Conservation (phyloP, 192 early-diverging fungal species). For the Entomortierella chlamydospora region DNA sequence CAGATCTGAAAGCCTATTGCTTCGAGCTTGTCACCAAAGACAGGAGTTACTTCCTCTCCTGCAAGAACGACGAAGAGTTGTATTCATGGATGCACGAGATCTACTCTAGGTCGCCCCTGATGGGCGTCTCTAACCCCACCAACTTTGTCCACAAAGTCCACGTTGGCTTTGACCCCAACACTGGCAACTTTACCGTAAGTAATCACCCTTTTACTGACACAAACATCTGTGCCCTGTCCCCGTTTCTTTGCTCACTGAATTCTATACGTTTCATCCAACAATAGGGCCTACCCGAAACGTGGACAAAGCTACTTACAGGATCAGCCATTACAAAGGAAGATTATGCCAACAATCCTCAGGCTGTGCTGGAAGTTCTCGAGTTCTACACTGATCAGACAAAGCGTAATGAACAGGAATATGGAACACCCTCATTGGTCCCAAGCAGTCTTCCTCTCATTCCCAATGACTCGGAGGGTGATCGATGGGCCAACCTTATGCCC, state of each 20-base stretch:
- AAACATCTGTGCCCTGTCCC: neutral
- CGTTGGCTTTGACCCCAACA: conserved; percentile 72
- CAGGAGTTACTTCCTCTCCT: conserved; percentile 92
- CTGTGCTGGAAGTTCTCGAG: conserved; percentile 96
- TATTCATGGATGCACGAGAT: conserved; percentile 99
- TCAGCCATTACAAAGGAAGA: conserved; percentile 98
- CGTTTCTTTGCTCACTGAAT: neutral
- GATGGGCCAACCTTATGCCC: conserved; percentile 72
- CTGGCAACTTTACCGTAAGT: conserved; percentile 68
- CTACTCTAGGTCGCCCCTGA: conserved; percentile 88
- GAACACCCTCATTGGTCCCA: conserved; percentile 49
- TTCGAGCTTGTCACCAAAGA: conserved; percentile 95
- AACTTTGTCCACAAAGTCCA: conserved; percentile 91
- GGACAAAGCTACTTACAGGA: conserved; percentile 92
- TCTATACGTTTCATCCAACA: neutral
- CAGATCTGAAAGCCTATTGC: conserved; percentile 92
- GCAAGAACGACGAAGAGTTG: conserved; percentile 95
- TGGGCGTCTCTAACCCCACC: conserved; percentile 84
- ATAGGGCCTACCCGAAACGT: conserved; percentile 94
- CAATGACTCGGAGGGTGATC: conserved; percentile 55
- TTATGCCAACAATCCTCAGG: conserved; percentile 97
- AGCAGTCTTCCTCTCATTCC: conserved; percentile 43
- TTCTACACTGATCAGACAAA: conserved; percentile 95
- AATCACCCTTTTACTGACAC: neutral
- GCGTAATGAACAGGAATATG: conserved; percentile 67